A percentile compares a stretch with the other conserved stretches of the same genome.
These are phyloP conservation scores for Apiospora kogelbergensis DNA, from an alignment of 2,329 filamentous ascomycete genomes.

Conservation along the genomic window DNA sequence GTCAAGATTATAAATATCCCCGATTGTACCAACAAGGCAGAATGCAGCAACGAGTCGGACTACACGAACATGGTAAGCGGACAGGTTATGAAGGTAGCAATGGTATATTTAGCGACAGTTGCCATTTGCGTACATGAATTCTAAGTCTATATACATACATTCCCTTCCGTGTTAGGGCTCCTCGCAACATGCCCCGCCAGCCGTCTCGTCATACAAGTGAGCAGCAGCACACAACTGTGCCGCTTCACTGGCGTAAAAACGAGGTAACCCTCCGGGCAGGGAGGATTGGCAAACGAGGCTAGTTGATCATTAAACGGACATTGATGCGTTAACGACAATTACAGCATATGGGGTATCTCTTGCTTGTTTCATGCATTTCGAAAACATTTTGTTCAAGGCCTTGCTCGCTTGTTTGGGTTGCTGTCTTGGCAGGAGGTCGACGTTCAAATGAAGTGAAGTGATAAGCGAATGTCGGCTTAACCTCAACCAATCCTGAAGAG, in stretches of 20 bases:
- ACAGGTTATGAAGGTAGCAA: not conserved
- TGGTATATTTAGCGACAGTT: conserved; percentile 10
- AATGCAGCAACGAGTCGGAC: not conserved
- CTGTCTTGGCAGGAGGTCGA: conserved; percentile 9
- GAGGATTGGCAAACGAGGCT: not conserved
- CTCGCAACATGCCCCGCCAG: not conserved
- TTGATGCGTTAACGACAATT: not conserved
- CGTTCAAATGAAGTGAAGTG: conserved; percentile 16
- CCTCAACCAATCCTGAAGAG: conserved; percentile 20
- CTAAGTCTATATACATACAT: conserved; percentile 6
- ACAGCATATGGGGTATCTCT: conserved; percentile 7
- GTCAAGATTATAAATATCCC: not conserved
- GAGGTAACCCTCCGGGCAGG: not conserved
- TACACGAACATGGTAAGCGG: not conserved
- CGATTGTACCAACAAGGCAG: not conserved
- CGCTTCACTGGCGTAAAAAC: not conserved
- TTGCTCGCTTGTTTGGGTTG: conserved; percentile 1
- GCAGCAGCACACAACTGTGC: not conserved
- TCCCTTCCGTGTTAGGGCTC: conserved; percentile 6
- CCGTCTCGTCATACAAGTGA: conserved; percentile 1
- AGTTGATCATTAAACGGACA: conserved; percentile 3
- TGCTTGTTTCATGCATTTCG: not conserved
- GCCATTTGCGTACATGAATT: conserved; percentile 9
- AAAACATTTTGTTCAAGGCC: not conserved
- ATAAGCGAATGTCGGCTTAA: conserved; percentile 15